These are phyloP conservation scores for Skeletonema costatum DNA, from an alignment of 108 stramenopile species.

Conservation along the genomic window DNA sequence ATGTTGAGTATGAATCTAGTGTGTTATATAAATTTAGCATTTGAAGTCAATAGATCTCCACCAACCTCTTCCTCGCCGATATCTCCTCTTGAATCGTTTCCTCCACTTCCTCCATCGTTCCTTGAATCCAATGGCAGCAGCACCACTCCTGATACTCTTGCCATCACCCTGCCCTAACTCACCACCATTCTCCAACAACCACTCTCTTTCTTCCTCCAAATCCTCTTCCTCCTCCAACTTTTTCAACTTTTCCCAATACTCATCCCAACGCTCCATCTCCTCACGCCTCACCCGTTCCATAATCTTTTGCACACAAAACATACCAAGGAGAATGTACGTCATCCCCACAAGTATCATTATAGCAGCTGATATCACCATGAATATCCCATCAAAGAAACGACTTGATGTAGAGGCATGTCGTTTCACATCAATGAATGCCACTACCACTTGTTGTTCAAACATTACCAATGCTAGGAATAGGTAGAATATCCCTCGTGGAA, in stretches of 20 bases:
- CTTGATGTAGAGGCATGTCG: constrained; percentile 25
- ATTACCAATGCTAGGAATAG: constrained; percentile 32
- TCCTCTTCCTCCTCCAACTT: constrained; percentile 37
- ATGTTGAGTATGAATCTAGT: not conserved
- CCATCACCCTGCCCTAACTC: not conserved
- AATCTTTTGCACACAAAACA: constrained; percentile 67
- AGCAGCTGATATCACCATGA: constrained; percentile 67
- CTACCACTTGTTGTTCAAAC: constrained; percentile 42
- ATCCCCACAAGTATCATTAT: constrained; percentile 56
- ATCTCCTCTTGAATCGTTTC: constrained; percentile 2
- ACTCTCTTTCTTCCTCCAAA: constrained; percentile 28
- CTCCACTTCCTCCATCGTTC: constrained; percentile 18
- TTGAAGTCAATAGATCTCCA: constrained; percentile 13
- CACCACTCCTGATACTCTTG: not conserved
- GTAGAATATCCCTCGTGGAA: constrained; percentile 50
- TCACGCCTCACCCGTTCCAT: constrained; percentile 58
- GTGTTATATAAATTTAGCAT: not conserved
- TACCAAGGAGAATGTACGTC: constrained; percentile 68
- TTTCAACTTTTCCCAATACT: constrained; percentile 58
- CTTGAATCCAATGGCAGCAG: not conserved
- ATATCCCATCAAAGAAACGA: constrained; percentile 47
- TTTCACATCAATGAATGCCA: constrained; percentile 22
- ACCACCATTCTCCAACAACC: constrained; percentile 25
- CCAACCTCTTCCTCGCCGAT: constrained; percentile 1
- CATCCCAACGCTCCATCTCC: constrained; percentile 36